Conservation (phyloP, 1,284 basidiomycete genomes). For the Ceratobasidium sp. region DNA sequence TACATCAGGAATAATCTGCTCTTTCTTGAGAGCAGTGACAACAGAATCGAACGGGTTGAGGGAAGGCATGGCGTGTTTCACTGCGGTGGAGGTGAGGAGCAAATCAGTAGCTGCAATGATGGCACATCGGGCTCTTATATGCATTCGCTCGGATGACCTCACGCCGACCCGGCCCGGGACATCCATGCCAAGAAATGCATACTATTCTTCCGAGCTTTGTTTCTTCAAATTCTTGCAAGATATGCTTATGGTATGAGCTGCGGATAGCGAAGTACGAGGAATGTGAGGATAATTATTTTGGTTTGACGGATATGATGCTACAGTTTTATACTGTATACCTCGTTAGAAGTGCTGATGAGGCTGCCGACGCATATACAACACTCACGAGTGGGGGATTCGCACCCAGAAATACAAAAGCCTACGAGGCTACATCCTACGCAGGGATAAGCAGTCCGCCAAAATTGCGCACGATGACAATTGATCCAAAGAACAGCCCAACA, state of each 20-base stretch:
- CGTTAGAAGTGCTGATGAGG: background rate
- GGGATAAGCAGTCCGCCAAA: constrained; percentile 46
- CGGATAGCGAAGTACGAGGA: background rate
- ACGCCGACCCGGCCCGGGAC: constrained; percentile 27
- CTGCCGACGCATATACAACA: background rate
- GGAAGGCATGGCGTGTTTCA: constrained; percentile 12
- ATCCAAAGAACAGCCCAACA: constrained; percentile 45
- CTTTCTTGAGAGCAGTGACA: constrained; percentile 55
- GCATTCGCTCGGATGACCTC: constrained; percentile 37
- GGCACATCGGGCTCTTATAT: constrained; percentile 24
- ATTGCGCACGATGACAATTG: constrained; percentile 44
- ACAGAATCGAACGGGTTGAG: constrained; percentile 51
- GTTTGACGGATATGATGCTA: background rate
- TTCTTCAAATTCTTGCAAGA: background rate
- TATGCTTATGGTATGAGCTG: background rate
- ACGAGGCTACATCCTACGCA: constrained; percentile 23
- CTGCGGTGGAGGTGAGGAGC: background rate
- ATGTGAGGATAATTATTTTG: background rate
- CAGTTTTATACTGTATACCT: background rate
- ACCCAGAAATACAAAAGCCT: background rate
- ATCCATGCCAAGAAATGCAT: constrained; percentile 29
- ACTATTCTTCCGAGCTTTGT: background rate
- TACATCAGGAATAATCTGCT: constrained; percentile 67
- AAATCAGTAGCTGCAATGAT: background rate
- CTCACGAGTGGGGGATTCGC: background rate